These are phyloP conservation scores for Tieghemostelium lacteum DNA, from an alignment of 78 protist genomes.

Conservation along the genomic window DNA sequence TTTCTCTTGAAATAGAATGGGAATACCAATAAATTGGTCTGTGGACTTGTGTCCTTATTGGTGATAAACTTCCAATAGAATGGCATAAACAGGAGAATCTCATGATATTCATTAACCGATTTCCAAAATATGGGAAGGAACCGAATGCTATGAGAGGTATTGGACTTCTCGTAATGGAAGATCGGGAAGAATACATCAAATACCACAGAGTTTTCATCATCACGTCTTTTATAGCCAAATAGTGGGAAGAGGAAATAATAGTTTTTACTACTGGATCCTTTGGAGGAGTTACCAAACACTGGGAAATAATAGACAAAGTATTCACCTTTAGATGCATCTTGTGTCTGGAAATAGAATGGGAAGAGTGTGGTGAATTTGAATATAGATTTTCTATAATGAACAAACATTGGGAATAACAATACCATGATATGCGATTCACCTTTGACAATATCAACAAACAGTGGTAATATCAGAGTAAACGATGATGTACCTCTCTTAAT, in stretches of 20 bases:
- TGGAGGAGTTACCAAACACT: slow-evolving; percentile 27
- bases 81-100: slow-evolving; percentile 57
- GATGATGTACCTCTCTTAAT: neutral
- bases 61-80: slow-evolving; percentile 63
- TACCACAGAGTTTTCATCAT: neutral
- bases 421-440: slow-evolving; percentile 46
- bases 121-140: slow-evolving; percentile 55
- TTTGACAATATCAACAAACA: slow-evolving; percentile 41
- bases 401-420: slow-evolving; percentile 24
- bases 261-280: neutral
- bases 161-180: slow-evolving; percentile 53
- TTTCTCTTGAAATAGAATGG: slow-evolving; percentile 71
- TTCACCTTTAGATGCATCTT: slow-evolving; percentile 65
- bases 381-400: slow-evolving; percentile 64
- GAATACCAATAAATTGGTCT: slow-evolving; percentile 34
- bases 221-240: slow-evolving; percentile 14
- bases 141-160: slow-evolving; percentile 12
- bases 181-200: slow-evolving; percentile 55
- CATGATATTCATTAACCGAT: slow-evolving; percentile 37
- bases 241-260: slow-evolving; percentile 62
- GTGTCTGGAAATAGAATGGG: slow-evolving; percentile 51
- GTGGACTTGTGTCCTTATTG: slow-evolving; percentile 50
- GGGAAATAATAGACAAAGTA: slow-evolving; percentile 54
- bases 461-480: slow-evolving; percentile 28
- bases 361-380: slow-evolving; percentile 37